These are phyloP conservation scores for Cercospora sp. DNA, from an alignment of 2,329 filamentous ascomycete species.

Conservation along the genomic window DNA sequence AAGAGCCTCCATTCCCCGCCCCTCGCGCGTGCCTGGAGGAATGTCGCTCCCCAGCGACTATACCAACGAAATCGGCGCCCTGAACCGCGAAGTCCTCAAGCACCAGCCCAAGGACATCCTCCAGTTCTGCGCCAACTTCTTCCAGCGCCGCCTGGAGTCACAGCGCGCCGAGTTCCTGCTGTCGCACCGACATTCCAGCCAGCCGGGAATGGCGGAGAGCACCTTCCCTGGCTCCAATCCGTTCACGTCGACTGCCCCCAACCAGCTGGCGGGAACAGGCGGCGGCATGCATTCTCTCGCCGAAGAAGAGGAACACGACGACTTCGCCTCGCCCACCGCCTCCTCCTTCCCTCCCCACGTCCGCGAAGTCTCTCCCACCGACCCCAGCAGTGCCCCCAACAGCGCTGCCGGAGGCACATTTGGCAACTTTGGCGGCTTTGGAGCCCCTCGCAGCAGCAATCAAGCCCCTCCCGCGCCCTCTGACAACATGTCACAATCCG, in stretches of 20 bases:
- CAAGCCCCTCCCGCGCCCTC: conserved; percentile 38
- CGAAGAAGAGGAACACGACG: conserved; percentile 77
- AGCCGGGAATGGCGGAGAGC: conserved; percentile 65
- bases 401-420: conserved; percentile 31
- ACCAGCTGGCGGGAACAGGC: conserved; percentile 39
- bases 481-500: conserved; percentile 58
- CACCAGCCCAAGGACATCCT: conserved; percentile 63
- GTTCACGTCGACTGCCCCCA: conserved; percentile 58
- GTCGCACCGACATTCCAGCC: conserved; percentile 49
- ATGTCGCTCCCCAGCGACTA: conserved; percentile 55
- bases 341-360: conserved; percentile 47
- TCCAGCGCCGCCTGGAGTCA: conserved; percentile 63
- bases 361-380: conserved; percentile 52
- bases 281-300: conserved; percentile 62
- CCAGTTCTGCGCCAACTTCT: conserved; percentile 71
- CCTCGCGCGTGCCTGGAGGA: conserved; percentile 6
- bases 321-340: conserved; percentile 70
- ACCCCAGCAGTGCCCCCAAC: conserved; percentile 32
- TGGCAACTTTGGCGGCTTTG: conserved; percentile 39
- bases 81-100: conserved; percentile 62
- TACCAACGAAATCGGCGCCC: conserved; percentile 62
- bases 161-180: conserved; percentile 61
- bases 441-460: conserved; percentile 32
- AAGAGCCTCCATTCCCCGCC: background rate
- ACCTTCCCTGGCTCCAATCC: conserved; percentile 79